Percentiles rank a stretch among this genome's conserved stretches.
phyloP scores from a whole-genome alignment of 495 filamentous ascomycete species.

The Pyrenopolyporus hunteri region DNA sequence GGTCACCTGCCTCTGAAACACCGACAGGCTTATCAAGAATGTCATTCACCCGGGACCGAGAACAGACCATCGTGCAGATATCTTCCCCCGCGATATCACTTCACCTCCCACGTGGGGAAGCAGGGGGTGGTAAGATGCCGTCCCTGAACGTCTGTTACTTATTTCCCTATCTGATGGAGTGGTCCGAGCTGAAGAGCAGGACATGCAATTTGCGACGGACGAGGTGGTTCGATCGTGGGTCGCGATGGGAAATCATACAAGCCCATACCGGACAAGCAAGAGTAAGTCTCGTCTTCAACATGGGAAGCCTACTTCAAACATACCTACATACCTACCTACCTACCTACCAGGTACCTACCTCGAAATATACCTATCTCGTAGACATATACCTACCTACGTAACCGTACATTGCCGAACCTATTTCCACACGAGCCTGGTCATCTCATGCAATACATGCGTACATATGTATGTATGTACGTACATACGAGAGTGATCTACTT shows the following conservation, averaged over 20 bases:
- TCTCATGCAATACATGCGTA: slow-evolving; percentile 1
- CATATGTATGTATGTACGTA: too few relatives aligned
- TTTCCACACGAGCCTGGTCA: slow-evolving; percentile 9
- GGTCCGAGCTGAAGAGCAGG: slow-evolving; percentile 19
- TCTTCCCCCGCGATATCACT: slow-evolving; percentile 40
- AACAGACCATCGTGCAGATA: slow-evolving; percentile 38
- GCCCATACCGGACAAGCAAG: slow-evolving; percentile 4
- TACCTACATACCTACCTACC: too few relatives aligned
- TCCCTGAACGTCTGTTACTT: slow-evolving; percentile 30
- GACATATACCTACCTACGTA: too few relatives aligned
- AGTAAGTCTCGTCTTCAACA: slow-evolving; percentile 7
- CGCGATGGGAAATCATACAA: slow-evolving; percentile 11
- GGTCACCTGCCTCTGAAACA: slow-evolving; percentile 31
- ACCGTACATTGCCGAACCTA: slow-evolving; percentile 15
- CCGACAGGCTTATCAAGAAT: slow-evolving; percentile 26
- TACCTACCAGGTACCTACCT: too few relatives aligned
- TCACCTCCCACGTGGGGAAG: slow-evolving; percentile 35
- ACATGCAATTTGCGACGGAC: slow-evolving; percentile 27
- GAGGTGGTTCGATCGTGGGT: slow-evolving; percentile 35
- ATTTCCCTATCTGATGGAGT: slow-evolving; percentile 22
- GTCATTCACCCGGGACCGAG: slow-evolving; percentile 22
- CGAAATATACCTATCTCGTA: too few relatives aligned
- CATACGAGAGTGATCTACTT: slow-evolving; percentile 13
- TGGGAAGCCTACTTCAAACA: slow-evolving; percentile 20
- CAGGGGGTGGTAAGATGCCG: slow-evolving; percentile 27